Evolutionary conservation across 345 rosid genomes (phyloP).

Genomic region (Citrus sp.): DNA sequence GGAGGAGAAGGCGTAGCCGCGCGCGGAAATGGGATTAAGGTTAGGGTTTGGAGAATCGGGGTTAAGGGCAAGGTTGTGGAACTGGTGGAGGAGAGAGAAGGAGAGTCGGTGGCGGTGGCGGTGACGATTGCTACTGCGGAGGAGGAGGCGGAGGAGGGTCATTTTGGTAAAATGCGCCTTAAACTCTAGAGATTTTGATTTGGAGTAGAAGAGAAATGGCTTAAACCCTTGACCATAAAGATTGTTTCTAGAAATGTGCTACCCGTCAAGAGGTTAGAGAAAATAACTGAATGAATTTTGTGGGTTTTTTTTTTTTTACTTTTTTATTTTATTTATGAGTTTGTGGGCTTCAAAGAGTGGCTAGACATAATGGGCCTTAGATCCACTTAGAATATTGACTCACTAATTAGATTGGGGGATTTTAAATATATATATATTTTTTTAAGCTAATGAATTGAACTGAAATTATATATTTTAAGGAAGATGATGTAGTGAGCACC

Average conservation of each 20-base stretch:
- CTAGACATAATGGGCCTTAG: too few relatives aligned
- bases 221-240: conserved; percentile 15
- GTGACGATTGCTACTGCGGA: conserved; percentile 7
- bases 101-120: conserved; percentile 2
- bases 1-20: conserved; percentile 69
- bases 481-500: too few relatives aligned
- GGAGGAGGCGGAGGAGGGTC: conserved; percentile 43
- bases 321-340: too few relatives aligned
- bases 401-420: too few relatives aligned
- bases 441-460: too few relatives aligned
- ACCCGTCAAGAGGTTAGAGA: neutral
- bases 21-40: conserved; percentile 16
- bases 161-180: neutral
- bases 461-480: too few relatives aligned
- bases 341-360: too few relatives aligned
- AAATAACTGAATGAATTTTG: neutral
- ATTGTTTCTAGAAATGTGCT: neutral
- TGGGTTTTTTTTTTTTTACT: too few relatives aligned
- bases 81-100: conserved; percentile 23
- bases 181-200: neutral
- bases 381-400: too few relatives aligned
- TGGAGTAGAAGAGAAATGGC: neutral
- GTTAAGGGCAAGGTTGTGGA: conserved; percentile 15
- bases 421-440: too few relatives aligned
- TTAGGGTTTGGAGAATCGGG: neutral